Base-by-base conservation (phyloP, 208 protist genomes). In the Balamuthia mandrillaris region DNA sequence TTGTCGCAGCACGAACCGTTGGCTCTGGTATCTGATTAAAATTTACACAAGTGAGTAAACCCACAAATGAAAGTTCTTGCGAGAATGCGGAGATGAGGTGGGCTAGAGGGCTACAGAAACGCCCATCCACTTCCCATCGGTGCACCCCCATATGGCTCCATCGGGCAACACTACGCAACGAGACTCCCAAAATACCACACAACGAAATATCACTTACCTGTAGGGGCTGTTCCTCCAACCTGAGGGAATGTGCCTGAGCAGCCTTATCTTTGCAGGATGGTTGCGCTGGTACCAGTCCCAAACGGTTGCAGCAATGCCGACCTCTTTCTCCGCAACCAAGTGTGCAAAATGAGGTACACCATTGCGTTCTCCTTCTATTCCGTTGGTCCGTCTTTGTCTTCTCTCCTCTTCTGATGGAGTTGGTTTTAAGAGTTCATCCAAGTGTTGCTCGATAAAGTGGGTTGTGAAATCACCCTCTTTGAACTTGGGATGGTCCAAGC, bases 401-500 rank as follows among this genome's bases (percentile, higher is more conserved):
- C n/a, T 14, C 4, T 2, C n/a, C 29, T 18, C 29, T 18, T 58
- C n/a, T 9, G 51, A 31, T 18, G n/a, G 51, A 33, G 52, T 60
- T 0, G 14, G 10, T 65, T 1, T 16, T 16, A 72, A 33, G 0
- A 51, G 21, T 9, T 33, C 63, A 21, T 33, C 39, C 4, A 72
- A 41, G 39, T 72, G 63, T 21, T 24, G 63, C 7, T 81, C 49
- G 47, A 97, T 94, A 84, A 95, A 96, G 78, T 91, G 90, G 37
- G 96, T 97, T 24, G 92, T 89, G 41, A 97, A 83, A 31, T 92
- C 44, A 41, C 90, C 93, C 24, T 65, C 88, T 18, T 51, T 33
- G 91, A 97, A 98, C 16, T 49, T 56, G 35, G 81, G 85, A 86
- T 97, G 87, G 9, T 51, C 85, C 24, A 93, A 81, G 0, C 95